These are phyloP conservation scores for Lipomyces yamadae DNA, from an alignment of 805 yeast genomes.

Conservation along the genomic window DNA sequence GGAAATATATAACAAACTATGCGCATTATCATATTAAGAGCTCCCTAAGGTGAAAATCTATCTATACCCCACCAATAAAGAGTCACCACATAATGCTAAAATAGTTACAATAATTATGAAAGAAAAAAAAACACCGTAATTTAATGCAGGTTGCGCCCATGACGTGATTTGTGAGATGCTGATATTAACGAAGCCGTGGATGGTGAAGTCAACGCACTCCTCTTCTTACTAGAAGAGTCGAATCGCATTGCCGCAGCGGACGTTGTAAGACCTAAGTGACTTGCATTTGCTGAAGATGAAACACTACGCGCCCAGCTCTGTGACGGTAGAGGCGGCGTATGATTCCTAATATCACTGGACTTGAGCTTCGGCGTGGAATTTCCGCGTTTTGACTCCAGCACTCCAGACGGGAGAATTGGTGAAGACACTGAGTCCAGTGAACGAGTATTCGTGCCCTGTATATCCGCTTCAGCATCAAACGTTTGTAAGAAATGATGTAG, in stretches of 20 bases:
- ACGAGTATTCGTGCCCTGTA: background rate
- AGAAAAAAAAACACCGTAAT: background rate
- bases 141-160: background rate
- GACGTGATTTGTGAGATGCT: background rate
- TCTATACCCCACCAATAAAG: background rate
- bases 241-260: background rate
- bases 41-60: background rate
- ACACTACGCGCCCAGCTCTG: background rate
- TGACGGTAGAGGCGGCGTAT: background rate
- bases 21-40: background rate
- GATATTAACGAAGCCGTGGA: slow-evolving; percentile 1
- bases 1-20: background rate
- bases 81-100: background rate
- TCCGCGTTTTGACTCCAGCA: background rate
- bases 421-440: background rate
- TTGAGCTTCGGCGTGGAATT: slow-evolving; percentile 10
- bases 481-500: slow-evolving; percentile 8
- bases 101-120: background rate
- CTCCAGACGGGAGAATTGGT: background rate
- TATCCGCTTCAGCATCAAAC: background rate
- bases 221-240: background rate
- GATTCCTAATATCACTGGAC: background rate
- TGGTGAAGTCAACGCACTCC: background rate
- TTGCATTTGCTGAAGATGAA: background rate
- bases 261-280: background rate